Conservation (phyloP, 495 filamentous ascomycete species). For the Lentithecium fluviatile region DNA sequence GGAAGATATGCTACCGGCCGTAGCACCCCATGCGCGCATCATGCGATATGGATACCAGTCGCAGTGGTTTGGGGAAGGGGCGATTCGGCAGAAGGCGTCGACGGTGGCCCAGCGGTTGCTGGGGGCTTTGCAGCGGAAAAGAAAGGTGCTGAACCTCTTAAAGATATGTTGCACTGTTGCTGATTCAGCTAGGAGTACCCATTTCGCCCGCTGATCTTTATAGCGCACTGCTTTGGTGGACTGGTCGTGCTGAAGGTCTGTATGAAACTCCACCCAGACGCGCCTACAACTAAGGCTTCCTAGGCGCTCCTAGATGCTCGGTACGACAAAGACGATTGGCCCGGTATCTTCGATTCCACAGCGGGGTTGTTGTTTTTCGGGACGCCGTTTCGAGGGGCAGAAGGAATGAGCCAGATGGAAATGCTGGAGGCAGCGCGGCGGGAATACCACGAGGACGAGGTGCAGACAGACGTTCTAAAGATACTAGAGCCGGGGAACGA, state of each 20-base stretch:
- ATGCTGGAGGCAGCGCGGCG: conserved; percentile 15
- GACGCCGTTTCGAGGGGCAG: conserved; percentile 16
- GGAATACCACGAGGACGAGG: conserved; percentile 9
- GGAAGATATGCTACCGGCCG: conserved; percentile 29
- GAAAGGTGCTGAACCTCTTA: neutral
- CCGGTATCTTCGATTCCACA: conserved; percentile 9
- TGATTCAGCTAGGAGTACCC: conserved; percentile 8
- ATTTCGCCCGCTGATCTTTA: conserved; percentile 21
- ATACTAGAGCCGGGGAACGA: conserved; percentile 20
- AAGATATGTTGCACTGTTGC: neutral
- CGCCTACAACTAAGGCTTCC: conserved; percentile 2
- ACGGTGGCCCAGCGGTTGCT: conserved; percentile 22
- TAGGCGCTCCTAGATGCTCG: conserved; percentile 19
- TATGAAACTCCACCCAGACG: conserved; percentile 2
- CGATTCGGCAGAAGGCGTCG: conserved; percentile 25
- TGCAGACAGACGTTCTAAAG: conserved; percentile 15
- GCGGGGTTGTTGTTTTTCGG: conserved; percentile 15
- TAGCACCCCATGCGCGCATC: conserved; percentile 31
- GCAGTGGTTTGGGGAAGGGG: conserved; percentile 29
- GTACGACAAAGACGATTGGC: conserved; percentile 5
- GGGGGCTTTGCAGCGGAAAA: conserved; percentile 9
- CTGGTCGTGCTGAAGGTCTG: conserved; percentile 21
- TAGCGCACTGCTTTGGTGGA: conserved; percentile 5
- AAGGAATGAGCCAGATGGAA: conserved; percentile 17
- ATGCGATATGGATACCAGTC: conserved; percentile 38